Conservation (phyloP, 2,329 filamentous ascomycete genomes). For the Ophiostoma sp. region DNA sequence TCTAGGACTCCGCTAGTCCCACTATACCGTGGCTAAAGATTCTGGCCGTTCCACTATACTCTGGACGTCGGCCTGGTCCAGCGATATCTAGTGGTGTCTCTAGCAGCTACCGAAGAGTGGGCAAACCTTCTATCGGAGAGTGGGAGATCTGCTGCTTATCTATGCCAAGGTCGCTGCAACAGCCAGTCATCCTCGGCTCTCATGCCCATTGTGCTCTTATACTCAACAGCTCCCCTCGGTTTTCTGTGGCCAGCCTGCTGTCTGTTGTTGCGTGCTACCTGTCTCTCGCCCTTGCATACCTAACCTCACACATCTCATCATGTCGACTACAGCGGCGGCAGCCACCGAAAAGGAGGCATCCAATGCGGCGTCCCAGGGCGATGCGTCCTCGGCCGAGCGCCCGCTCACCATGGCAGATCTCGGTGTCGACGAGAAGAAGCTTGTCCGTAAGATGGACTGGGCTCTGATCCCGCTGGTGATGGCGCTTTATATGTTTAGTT, state of each 20-base stretch:
- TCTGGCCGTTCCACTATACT: not conserved
- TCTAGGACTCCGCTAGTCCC: no score
- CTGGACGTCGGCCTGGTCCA: no score
- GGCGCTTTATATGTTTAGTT: slow-evolving; percentile 9
- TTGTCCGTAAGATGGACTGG: slow-evolving; percentile 13
- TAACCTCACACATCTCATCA: not conserved
- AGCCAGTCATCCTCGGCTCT: not conserved
- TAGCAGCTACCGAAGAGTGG: not conserved
- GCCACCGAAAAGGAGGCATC: slow-evolving; percentile 1
- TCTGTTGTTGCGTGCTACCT: not conserved
- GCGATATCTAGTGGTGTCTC: no score
- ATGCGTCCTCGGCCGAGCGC: not conserved
- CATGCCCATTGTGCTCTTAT: not conserved
- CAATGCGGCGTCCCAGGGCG: not conserved
- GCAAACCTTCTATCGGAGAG: slow-evolving; percentile 1
- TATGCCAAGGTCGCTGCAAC: slow-evolving; percentile 1
- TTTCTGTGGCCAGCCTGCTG: not conserved
- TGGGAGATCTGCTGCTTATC: not conserved
- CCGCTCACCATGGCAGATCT: slow-evolving; percentile 12
- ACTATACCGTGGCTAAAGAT: no score
- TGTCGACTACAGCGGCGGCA: not conserved
- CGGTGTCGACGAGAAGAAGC: slow-evolving; percentile 14
- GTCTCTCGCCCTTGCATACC: not conserved
- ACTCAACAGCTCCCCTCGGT: not conserved
- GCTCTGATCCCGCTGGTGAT: slow-evolving; percentile 10